phyloP scores from a whole-genome alignment of 2,329 filamentous ascomycete species.

The Penicillium brasilianum region DNA sequence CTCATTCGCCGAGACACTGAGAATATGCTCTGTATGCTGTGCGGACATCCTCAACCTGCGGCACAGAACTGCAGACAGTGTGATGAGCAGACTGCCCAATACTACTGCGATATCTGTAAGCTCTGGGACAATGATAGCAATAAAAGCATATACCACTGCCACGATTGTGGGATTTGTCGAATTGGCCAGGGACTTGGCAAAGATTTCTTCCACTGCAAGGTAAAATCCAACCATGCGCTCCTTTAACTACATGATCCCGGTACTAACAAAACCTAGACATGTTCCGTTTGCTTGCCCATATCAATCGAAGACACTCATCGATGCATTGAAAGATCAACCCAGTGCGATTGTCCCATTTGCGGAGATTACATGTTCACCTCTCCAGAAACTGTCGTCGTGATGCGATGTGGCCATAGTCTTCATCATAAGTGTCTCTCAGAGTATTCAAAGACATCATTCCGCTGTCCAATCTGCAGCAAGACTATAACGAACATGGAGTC shows the following conservation, averaged over 20 bases:
- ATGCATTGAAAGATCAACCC: conserved; percentile 91
- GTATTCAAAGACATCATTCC: conserved; percentile 88
- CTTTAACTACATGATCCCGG: neutral
- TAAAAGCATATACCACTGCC: conserved; percentile 94
- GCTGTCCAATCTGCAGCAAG: conserved; percentile 95
- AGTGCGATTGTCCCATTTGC: conserved; percentile 96
- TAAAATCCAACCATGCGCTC: conserved; percentile 47
- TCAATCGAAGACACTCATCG: conserved; percentile 82
- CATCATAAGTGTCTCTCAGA: conserved; percentile 87
- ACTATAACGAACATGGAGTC: conserved; percentile 97
- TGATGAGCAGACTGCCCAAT: conserved; percentile 77
- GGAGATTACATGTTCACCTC: conserved; percentile 97
- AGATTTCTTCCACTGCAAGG: conserved; percentile 98
- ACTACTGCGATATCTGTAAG: conserved; percentile 94
- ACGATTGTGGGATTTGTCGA: conserved; percentile 93
- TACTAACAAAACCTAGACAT: conserved; percentile 64
- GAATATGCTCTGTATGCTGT: conserved; percentile 98
- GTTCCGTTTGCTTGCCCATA: conserved; percentile 92
- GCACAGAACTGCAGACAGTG: conserved; percentile 79
- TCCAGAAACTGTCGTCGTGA: conserved; percentile 84
- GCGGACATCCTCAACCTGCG: conserved; percentile 80
- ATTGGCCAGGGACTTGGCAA: conserved; percentile 90
- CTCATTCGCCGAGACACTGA: conserved; percentile 82
- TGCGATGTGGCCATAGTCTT: conserved; percentile 95
- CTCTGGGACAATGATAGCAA: conserved; percentile 92